These are phyloP conservation scores for Naganishia antarctica DNA, from an alignment of 768 basidiomycete genomes.

Conservation along the genomic window DNA sequence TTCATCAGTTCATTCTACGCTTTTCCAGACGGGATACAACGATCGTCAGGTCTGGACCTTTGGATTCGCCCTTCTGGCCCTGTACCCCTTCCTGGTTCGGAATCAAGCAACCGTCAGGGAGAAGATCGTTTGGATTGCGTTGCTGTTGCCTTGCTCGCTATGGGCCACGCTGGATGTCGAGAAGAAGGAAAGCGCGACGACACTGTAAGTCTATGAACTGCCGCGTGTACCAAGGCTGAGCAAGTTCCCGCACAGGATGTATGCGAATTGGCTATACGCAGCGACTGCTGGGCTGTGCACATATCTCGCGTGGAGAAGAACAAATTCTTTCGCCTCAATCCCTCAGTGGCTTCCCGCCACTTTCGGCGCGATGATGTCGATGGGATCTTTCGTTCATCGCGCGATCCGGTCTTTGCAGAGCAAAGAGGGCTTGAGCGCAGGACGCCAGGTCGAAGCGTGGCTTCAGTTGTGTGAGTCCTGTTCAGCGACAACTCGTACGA, in stretches of 20 bases:
- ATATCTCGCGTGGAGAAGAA: slow-evolving; percentile 2
- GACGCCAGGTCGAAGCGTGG: background rate
- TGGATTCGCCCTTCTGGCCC: slow-evolving; percentile 62
- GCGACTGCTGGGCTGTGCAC: background rate
- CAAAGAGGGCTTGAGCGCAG: background rate
- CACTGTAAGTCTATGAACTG: slow-evolving; percentile 56
- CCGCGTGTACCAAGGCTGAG: background rate
- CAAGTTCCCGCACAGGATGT: background rate
- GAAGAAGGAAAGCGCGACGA: slow-evolving; percentile 59
- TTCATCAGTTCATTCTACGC: too few relatives aligned
- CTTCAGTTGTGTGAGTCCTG: background rate
- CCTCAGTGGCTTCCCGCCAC: slow-evolving; percentile 3
- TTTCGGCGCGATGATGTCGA: background rate
- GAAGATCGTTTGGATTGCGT: background rate
- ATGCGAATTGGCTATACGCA: slow-evolving; percentile 12
- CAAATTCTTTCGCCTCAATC: background rate
- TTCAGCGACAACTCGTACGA: background rate
- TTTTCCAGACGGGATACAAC: slow-evolving; percentile 62
- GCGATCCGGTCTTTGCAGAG: slow-evolving; percentile 2
- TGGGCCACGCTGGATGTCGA: slow-evolving; percentile 72
- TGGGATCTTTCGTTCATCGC: slow-evolving; percentile 1
- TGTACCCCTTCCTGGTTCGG: background rate
- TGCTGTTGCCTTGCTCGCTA: slow-evolving; percentile 53
- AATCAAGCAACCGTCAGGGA: background rate
- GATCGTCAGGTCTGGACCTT: slow-evolving; percentile 67